Evolutionary conservation across 2,329 filamentous ascomycete species (phyloP).

Genomic region (Remersonia thermophila): DNA sequence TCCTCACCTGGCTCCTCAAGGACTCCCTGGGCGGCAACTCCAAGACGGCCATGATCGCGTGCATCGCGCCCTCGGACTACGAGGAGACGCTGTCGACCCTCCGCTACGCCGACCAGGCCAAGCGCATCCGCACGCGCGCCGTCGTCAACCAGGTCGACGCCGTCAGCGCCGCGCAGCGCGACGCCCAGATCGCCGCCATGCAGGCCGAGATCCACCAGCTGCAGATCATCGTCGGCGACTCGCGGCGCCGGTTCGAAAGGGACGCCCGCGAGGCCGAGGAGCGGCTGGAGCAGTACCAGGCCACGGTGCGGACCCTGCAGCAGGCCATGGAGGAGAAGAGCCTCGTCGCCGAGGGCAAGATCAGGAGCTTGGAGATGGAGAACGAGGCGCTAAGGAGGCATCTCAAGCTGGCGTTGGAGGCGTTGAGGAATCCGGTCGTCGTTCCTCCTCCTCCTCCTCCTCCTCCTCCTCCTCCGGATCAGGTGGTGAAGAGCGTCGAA

Average conservation of each 20-base stretch:
- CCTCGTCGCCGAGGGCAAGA: conserved; percentile 86
- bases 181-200: conserved; percentile 90
- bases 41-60: conserved; percentile 98
- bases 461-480: conserved; percentile 6
- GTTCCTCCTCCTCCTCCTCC: too few species aligned
- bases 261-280: conserved; percentile 69
- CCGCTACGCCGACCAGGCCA: conserved; percentile 94
- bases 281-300: conserved; percentile 87
- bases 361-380: conserved; percentile 75
- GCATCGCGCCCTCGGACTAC: conserved; percentile 89
- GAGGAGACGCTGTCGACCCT: conserved; percentile 94
- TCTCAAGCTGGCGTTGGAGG: conserved; percentile 72
- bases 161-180: conserved; percentile 80
- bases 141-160: conserved; percentile 73
- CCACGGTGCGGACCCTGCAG: conserved; percentile 79
- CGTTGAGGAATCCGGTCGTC: conserved; percentile 76
- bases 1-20: conserved; percentile 75
- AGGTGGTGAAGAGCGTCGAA: conserved; percentile 14
- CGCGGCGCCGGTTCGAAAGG: conserved; percentile 51
- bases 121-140: conserved; percentile 87
- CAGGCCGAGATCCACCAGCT: conserved; percentile 81
- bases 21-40: conserved; percentile 93
- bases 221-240: conserved; percentile 62
- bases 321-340: conserved; percentile 90
- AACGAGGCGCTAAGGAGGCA: conserved; percentile 84